A percentile compares a stretch with the other conserved stretches of the same genome.
phyloP scores from a whole-genome alignment of 768 basidiomycete species.

The Macrolepiota fuliginosa region DNA sequence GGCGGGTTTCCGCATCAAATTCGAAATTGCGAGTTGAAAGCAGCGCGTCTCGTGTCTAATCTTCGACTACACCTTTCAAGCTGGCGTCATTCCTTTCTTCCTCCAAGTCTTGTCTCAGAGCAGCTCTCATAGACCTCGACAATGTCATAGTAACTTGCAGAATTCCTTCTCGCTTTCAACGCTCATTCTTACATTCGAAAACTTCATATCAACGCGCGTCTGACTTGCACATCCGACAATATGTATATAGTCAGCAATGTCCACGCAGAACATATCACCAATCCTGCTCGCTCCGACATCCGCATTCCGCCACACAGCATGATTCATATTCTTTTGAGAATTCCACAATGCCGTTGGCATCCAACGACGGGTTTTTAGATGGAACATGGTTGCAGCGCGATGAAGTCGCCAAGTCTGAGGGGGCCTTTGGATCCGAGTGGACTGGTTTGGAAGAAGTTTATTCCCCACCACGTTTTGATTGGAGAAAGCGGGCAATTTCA shows the following conservation, averaged over 20 bases:
- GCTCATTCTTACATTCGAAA: not conserved
- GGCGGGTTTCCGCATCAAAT: not conserved
- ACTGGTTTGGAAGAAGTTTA: not conserved
- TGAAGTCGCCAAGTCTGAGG: conserved; percentile 12
- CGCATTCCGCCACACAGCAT: not conserved
- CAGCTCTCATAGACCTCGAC: conserved; percentile 8
- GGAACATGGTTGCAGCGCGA: conserved; percentile 36
- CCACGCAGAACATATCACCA: not conserved
- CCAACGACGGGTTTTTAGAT: conserved; percentile 17
- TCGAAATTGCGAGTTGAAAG: not conserved
- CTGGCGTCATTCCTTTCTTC: conserved; percentile 9
- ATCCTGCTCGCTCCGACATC: not conserved
- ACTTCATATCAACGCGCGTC: not conserved
- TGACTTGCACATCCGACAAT: conserved; percentile 4
- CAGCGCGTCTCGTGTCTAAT: not conserved
- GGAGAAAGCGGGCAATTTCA: conserved; percentile 56
- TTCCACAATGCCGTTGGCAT: not conserved
- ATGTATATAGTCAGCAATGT: conserved; percentile 8
- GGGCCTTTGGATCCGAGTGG: not conserved
- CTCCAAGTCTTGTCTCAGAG: conserved; percentile 6
- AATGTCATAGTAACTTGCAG: not conserved
- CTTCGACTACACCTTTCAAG: not conserved
- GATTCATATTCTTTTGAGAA: not conserved
- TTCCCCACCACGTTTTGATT: conserved; percentile 49
- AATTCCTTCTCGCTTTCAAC: not conserved